phyloP scores from a whole-genome alignment of 2,329 filamentous ascomycete species.

The Fusarium albosuccineum region DNA sequence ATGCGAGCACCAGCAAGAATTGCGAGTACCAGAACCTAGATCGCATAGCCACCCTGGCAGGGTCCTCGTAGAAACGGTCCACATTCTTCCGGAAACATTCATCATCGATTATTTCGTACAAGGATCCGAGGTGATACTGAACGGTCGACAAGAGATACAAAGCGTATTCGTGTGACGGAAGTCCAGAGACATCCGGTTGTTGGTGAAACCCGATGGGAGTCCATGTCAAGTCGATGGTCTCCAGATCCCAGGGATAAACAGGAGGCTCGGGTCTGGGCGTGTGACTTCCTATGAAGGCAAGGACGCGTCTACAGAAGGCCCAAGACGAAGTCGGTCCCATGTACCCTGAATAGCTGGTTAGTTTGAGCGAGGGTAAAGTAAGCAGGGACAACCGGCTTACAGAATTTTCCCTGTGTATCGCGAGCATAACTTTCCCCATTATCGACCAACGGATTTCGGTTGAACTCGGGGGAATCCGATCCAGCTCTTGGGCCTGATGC shows the following conservation, averaged over 20 bases:
- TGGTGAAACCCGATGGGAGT: constrained; percentile 1
- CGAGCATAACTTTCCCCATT: not conserved
- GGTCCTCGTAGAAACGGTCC: constrained; percentile 16
- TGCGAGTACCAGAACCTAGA: constrained; percentile 12
- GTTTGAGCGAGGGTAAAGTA: not conserved
- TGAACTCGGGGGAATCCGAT: constrained; percentile 2
- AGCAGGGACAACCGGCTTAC: not conserved
- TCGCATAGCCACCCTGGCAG: not conserved
- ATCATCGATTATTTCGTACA: constrained; percentile 15
- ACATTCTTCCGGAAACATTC: constrained; percentile 1
- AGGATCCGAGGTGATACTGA: constrained; percentile 15
- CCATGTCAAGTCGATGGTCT: constrained; percentile 12
- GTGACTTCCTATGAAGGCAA: constrained; percentile 15
- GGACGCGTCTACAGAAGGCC: constrained; percentile 21
- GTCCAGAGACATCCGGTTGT: constrained; percentile 9
- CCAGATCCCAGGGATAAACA: constrained; percentile 14
- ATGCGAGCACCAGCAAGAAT: constrained; percentile 10
- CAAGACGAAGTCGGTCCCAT: constrained; percentile 26
- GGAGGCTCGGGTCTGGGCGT: constrained; percentile 15
- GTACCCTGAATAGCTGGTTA: constrained; percentile 5
- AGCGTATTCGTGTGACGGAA: constrained; percentile 16
- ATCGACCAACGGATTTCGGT: not conserved
- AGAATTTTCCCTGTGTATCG: constrained; percentile 3
- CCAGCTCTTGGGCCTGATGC: not conserved
- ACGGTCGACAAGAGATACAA: constrained; percentile 9